Evolutionary conservation across 306 rosid species (phyloP).

Genomic region (Cicer cuneatum): DNA sequence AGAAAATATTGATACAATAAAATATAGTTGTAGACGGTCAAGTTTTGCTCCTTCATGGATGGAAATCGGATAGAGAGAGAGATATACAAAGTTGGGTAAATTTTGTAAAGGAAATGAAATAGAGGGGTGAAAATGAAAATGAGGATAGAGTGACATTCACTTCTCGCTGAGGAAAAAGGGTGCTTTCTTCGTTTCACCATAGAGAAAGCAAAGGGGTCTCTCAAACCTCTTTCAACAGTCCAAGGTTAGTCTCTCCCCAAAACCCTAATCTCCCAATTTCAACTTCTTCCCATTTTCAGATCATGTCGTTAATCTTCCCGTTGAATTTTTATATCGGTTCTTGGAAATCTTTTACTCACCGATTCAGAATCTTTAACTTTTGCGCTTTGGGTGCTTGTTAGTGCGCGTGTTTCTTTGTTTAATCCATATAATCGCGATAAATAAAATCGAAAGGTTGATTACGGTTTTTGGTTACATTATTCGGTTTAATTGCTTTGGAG

Average conservation of each 20-base stretch:
- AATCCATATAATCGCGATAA: not conserved
- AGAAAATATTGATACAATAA: too few relatives aligned
- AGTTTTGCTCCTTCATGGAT: too few relatives aligned
- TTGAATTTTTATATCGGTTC: slow-evolving; percentile 23
- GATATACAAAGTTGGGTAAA: not conserved
- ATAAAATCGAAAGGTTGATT: not conserved
- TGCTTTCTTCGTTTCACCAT: slow-evolving; percentile 1
- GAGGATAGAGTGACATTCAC: slow-evolving; percentile 33
- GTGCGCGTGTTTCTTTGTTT: slow-evolving; percentile 15
- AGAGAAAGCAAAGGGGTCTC: slow-evolving; percentile 43
- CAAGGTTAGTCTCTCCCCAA: slow-evolving; percentile 67
- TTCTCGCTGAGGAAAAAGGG: slow-evolving; percentile 27
- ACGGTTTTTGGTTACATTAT: slow-evolving; percentile 9
- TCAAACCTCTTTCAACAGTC: slow-evolving; percentile 56
- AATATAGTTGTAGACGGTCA: too few relatives aligned
- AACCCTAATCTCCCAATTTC: slow-evolving; percentile 44
- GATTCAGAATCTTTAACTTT: slow-evolving; percentile 34
- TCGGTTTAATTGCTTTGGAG: slow-evolving; percentile 13
- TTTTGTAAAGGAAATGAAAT: slow-evolving; percentile 8
- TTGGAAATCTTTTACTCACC: not conserved
- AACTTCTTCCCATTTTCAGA: slow-evolving; percentile 30
- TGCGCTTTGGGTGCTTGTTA: slow-evolving; percentile 3
- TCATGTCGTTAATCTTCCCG: slow-evolving; percentile 22
- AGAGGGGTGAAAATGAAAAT: slow-evolving; percentile 41
- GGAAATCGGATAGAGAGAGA: too few relatives aligned